These are phyloP conservation scores for Nevesoporus exiguus DNA, from an alignment of 768 basidiomycete genomes.

Conservation along the genomic window DNA sequence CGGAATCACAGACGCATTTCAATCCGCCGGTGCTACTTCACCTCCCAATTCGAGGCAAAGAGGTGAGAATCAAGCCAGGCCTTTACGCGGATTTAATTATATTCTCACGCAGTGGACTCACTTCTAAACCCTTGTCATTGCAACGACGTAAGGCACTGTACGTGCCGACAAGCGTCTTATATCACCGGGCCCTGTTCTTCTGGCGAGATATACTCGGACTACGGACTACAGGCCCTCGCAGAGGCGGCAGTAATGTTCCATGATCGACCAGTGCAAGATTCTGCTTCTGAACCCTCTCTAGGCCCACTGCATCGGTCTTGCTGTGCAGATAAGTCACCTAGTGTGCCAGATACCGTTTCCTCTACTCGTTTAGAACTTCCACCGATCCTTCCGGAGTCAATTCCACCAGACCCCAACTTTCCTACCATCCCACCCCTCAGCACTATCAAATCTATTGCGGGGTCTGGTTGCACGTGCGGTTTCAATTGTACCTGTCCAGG, in stretches of 20 bases:
- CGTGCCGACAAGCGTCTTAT: conserved; percentile 34
- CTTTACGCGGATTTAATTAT: background rate
- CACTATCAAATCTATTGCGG: conserved; percentile 55
- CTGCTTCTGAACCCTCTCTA: conserved; percentile 4
- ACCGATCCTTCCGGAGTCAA: conserved; percentile 39
- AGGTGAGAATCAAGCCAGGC: conserved; percentile 34
- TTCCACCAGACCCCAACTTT: conserved; percentile 34
- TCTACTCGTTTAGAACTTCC: conserved; percentile 42
- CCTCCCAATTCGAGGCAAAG: conserved; percentile 47
- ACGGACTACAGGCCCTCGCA: conserved; percentile 35
- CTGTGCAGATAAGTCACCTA: conserved; percentile 5
- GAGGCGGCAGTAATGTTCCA: conserved; percentile 33
- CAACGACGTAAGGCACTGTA: conserved; percentile 51
- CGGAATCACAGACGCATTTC: conserved; percentile 57
- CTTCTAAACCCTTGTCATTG: conserved; percentile 66
- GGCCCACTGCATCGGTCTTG: conserved; percentile 21
- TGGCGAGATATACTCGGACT: background rate
- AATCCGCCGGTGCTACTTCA: conserved; percentile 24
- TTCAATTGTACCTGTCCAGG: conserved; percentile 68
- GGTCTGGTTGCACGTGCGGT: conserved; percentile 72
- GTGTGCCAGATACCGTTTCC: background rate
- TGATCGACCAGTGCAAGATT: conserved; percentile 4
- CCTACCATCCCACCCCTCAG: conserved; percentile 59
- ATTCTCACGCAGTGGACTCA: conserved; percentile 45
- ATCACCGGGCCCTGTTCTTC: conserved; percentile 3